Evolutionary conservation across 2,329 filamentous ascomycete genomes (phyloP).

Genomic region (Phyllosticta paracitricarpa): DNA sequence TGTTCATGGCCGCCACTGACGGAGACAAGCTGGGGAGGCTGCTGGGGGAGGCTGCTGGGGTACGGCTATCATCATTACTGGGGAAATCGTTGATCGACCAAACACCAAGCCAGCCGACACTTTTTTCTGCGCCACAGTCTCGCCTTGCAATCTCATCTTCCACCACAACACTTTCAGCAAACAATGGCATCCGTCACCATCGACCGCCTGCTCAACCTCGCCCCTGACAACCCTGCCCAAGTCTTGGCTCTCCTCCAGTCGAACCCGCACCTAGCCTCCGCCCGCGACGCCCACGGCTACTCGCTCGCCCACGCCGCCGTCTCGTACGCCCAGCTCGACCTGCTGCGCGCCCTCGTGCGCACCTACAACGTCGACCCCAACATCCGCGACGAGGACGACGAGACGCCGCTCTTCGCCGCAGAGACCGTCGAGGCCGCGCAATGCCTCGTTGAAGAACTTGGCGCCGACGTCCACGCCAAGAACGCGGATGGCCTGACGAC

Average conservation of each 20-base stretch:
- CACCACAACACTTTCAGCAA: not conserved
- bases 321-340: constrained; percentile 78
- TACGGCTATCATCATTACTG: no score
- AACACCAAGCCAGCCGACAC: no score
- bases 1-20: no score
- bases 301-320: constrained; percentile 86
- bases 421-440: constrained; percentile 72
- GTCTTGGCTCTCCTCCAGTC: constrained; percentile 66
- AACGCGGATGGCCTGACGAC: constrained; percentile 74
- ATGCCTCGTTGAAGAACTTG: constrained; percentile 72
- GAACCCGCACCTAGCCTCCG: constrained; percentile 64
- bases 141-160: not conserved
- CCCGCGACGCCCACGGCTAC: constrained; percentile 87
- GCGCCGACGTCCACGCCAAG: constrained; percentile 52
- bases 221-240: constrained; percentile 67
- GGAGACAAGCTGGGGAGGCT: no score
- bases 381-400: constrained; percentile 78
- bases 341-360: constrained; percentile 64
- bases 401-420: constrained; percentile 89
- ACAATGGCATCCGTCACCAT: constrained; percentile 29
- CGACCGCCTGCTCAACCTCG: constrained; percentile 44
- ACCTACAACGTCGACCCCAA: constrained; percentile 76
- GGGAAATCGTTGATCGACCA: no score
- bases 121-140: not conserved
- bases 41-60: no score